Base-by-base conservation (phyloP, 192 early-diverging fungal species). In the Chytriomyces sp. region DNA sequence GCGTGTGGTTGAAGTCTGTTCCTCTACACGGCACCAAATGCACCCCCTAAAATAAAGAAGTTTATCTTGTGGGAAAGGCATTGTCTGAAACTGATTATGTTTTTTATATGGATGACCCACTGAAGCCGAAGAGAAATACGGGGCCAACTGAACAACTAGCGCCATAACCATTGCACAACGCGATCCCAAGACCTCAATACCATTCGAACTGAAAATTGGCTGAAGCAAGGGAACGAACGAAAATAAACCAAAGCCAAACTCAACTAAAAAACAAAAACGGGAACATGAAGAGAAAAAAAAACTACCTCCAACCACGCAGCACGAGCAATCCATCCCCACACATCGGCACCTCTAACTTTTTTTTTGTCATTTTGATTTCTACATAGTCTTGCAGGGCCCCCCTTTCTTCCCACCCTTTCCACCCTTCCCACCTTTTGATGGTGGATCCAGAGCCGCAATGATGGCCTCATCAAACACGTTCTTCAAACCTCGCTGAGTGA, bases 381-480 rank as follows among this genome's bases (percentile, higher is more conserved):
- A 72, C 61, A 72, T n/a, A 26, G 63, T 65, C 47, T 64, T 75
- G 63, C 73, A 77, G 13, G 72, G 61, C 43, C 61, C 67, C 7
- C 63, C 63, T 59, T 53, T 48, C 7, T 50, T 64, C 50, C 67
- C 59, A 7, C 75, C 50, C 45, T 49, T 70, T 35, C 59, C 59
- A 24, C 64, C 46, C 11, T 11, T 16, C 16, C 28, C 28, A 18
- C 78, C 64, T 9, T 16, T 7, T 59, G 49, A 61, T 8, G 96
- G 95, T n/a, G 95, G 96, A 79, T 96, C 95, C 64, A 99, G 82
- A 23, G 95, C 97, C 24, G 96, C 97, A 18, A 97, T 94, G 80
- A 99, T 97, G 20, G 96, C 96, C 85, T 99, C 96, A 80, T 99
- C 93, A 86, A 93, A 99, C 53, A 95, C 95, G 80, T 97, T 97